Base-by-base conservation (phyloP, 1,139 yeast species). In the Candida pseudoviswanathii region DNA sequence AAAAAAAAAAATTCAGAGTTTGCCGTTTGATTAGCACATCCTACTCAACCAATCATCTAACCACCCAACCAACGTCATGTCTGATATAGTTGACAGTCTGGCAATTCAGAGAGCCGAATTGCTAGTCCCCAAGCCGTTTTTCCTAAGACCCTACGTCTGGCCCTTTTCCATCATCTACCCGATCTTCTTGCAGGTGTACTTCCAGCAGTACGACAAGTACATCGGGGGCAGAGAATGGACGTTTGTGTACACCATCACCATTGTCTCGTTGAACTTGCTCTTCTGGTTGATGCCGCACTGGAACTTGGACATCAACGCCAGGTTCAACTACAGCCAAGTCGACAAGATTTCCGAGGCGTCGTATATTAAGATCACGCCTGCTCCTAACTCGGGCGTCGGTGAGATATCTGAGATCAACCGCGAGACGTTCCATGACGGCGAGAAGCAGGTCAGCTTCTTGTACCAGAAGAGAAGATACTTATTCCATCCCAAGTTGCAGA, bases 271-370 rank as follows among this genome's bases (percentile, higher is more conserved):
- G 50, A 95, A 94, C 64, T 73, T 85, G 51, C 74, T 94, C 65
- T 72, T 94, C 51, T 81, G 94, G 86, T 80, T 94, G 66, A 82
- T 91, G 83, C 97, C 99, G n/a, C 88, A 88, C 63, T 94, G 99
- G 99, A 90, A 86, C 64, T 81, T 91, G 51, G 78, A 82, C 49
- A 71, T 94, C 53, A 81, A 83, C 54, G 80, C 89, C 34, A 67
- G 67, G n/a, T 91, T 94, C 71, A 88, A 90, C 63, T 89, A 87
- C 62, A 56, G 66, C 33, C 59, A 64, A 43, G 86, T 85, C n/a
- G 57, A 68, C 26, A 61, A 73, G 47, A 71, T 90, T 45, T 71
- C 70, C 27, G 82, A 82, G 49, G 97, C 97, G 6, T 65, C 85
- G 39, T 82, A 85, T 59, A 81, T 94, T 54, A 78, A 87, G 65